A percentile compares a stretch with the other conserved stretches of the same genome.
These are phyloP conservation scores for Pseudogymnoascus sp. DNA, from an alignment of 2,329 filamentous ascomycete genomes.

Conservation along the genomic window DNA sequence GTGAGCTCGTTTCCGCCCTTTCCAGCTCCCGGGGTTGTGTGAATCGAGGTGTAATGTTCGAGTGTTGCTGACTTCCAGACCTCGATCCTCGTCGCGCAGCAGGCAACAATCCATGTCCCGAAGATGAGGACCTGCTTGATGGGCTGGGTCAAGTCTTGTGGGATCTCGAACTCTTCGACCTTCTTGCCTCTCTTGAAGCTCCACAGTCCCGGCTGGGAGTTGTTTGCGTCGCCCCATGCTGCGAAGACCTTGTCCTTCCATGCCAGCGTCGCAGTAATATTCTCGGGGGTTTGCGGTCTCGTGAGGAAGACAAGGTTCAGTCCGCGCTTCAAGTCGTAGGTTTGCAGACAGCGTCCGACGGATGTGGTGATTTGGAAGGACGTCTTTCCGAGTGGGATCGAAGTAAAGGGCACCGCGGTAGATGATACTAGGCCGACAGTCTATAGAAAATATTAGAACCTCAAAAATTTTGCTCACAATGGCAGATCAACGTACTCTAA, in stretches of 20 bases:
- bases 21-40: constrained; percentile 44
- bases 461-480: background rate
- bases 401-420: constrained; percentile 81
- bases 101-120: constrained; percentile 84
- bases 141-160: constrained; percentile 56
- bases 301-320: constrained; percentile 91
- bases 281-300: constrained; percentile 74
- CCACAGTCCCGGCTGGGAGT: constrained; percentile 62
- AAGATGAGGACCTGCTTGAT: constrained; percentile 74
- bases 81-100: constrained; percentile 65
- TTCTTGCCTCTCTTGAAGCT: constrained; percentile 87
- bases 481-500: constrained; percentile 55
- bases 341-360: constrained; percentile 81
- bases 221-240: constrained; percentile 66
- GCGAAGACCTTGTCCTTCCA: constrained; percentile 83
- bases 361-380: constrained; percentile 98
- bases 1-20: constrained; percentile 61
- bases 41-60: constrained; percentile 84
- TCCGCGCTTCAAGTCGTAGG: constrained; percentile 85
- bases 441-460: constrained; percentile 37
- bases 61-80: constrained; percentile 79
- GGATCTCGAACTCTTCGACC: constrained; percentile 63
- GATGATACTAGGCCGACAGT: constrained; percentile 91
- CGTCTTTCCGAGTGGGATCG: constrained; percentile 79
- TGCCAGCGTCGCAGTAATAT: constrained; percentile 77